Base-by-base conservation (phyloP, 257 asterid genomes). In the Lantana camara region DNA sequence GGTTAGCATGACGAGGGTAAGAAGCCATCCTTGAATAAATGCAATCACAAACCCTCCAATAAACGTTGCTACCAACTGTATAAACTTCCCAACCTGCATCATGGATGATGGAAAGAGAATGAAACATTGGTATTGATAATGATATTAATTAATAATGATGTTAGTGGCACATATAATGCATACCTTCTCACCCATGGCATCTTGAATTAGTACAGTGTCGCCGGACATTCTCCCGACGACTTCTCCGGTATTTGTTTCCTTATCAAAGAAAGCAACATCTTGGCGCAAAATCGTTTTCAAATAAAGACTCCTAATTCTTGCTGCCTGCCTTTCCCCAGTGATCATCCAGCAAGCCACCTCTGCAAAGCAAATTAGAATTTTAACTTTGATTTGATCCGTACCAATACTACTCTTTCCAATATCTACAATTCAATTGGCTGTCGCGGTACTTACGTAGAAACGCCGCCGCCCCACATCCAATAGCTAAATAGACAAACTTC, bases 271-370 rank as follows among this genome's bases (percentile, higher is more conserved):
- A 41, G 85, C 79, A 53, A 91, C 83, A 65, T 91, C 98, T 73
- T 91, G 98, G 20, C 82, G 79, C 68, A 91, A 78, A 44, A 91
- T 74, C 5, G 90, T 79, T 56, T 41, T 77, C 72, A 88, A 66
- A 53, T 91, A 88, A 6, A 84, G 75, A 12, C 75, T 67, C 75
- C 88, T 79, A 40, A 91, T 77, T 34, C 87, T 66, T 4, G 94
- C 83, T 3, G 94, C 90, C 74, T 91, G 98, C 81, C 95, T 80
- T 65, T 86, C 96, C n/a, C 95, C 96, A 0, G 95, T 86, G 73
- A 91, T 68, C 80, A 78, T 83, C 96, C 98, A 91, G 48, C 82
- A 82, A 27, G 75, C 58, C 59, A 81, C 85, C 91, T 91, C 98
- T 91, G 60, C 56, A 37, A 41, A 29, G 35, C 66, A 2, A 1